Base-by-base conservation (phyloP, 2,329 filamentous ascomycete genomes). In the Calonectria multiphialidica region DNA sequence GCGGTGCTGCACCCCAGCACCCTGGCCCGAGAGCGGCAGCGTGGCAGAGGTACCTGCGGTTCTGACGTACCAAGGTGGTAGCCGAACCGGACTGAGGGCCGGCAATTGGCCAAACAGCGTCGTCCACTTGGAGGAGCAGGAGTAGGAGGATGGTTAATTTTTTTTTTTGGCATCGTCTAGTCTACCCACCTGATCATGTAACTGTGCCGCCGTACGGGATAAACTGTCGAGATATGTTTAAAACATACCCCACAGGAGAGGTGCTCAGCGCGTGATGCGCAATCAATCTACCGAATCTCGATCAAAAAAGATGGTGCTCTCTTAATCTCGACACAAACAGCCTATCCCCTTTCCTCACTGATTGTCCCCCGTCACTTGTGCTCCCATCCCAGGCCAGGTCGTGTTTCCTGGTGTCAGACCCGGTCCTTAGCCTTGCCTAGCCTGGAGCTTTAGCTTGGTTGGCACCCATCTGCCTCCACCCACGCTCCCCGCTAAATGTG, bases 101-200 rank as follows among this genome's bases (percentile, higher is more conserved):
- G 64, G 64, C 69, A 67, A 71, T 71, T 71, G 69, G 57, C 69
- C 69, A 71, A 64, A 64, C 63, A 62, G 57, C 28, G 37, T n/a
- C 10, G 23, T 47, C 23, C 37, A 12, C 42, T 50, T 35, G 18
- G 7, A 33, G 37, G 35, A 37, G 28, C 5, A 8, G 28, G 8
- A 5, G 28, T 30, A 30, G 5, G 8, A 15, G n/a, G 21, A 30
- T 37, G 23, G 16, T 45, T 30, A 28, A 18, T 47, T 57, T 64
- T 55, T 55, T 63, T 63, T 62, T 44, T 62, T 30, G 44, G 18
- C 16, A 23, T 23, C 18, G 18, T n/a, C 44, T 18, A 23, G 53
- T 59, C n/a, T 59, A 5, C 35, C 23, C 35, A 12, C 16, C 33
- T 37, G 33, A 47, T 59, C 53, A n/a, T 59, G 13, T 59, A 47